phyloP scores from a whole-genome alignment of 345 rosid species.

The Salix caprea region DNA sequence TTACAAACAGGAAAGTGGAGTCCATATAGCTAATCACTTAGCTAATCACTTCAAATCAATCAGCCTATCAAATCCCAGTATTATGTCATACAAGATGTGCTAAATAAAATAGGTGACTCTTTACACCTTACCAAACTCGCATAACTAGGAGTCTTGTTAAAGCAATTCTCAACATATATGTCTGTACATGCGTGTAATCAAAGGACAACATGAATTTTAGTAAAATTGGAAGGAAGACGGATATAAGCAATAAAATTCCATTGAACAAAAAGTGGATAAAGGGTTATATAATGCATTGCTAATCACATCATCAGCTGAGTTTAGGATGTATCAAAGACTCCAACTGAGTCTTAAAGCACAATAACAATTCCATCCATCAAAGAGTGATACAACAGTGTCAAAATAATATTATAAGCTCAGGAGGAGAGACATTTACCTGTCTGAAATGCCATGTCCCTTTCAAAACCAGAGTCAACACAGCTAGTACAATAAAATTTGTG shows the following conservation, averaged over 20 bases:
- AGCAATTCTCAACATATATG: not conserved
- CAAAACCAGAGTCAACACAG: constrained; percentile 65
- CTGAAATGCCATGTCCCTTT: constrained; percentile 85
- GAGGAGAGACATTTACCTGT: constrained; percentile 47
- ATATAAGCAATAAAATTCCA: not conserved
- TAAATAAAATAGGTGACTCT: not conserved
- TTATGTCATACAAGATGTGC: not conserved
- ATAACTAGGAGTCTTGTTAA: not conserved
- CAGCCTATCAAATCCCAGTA: not conserved
- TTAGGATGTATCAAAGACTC: not conserved
- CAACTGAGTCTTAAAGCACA: not conserved
- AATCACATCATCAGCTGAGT: not conserved
- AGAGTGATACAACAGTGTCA: not conserved
- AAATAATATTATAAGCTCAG: not conserved
- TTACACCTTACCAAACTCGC: not conserved
- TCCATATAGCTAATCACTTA: not conserved
- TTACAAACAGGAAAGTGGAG: not conserved
- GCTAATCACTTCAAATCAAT: not conserved
- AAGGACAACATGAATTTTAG: not conserved
- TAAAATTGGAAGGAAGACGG: not conserved
- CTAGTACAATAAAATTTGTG: constrained; percentile 75
- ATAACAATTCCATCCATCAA: not conserved
- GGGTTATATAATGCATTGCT: not conserved
- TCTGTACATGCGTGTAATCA: not conserved
- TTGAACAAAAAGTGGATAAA: not conserved